phyloP scores from a whole-genome alignment of 2,329 filamentous ascomycete species.

The Aplosporella prunicola region DNA sequence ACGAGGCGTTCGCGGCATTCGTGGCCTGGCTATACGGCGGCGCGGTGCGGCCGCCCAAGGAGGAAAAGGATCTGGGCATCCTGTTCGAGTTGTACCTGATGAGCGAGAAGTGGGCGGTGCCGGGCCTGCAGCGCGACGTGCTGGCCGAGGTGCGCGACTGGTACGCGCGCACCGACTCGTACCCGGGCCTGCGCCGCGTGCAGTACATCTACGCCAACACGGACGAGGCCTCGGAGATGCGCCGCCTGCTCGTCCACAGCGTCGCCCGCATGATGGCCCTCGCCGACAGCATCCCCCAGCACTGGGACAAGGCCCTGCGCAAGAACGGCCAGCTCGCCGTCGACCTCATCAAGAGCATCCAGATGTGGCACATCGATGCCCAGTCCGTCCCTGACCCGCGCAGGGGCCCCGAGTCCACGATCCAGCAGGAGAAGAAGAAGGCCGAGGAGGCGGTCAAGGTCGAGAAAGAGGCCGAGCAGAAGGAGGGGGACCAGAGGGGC shows the following conservation, averaged over 20 bases:
- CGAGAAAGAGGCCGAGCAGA: slow-evolving; percentile 18
- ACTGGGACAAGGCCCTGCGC: slow-evolving; percentile 46
- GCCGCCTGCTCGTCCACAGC: slow-evolving; percentile 39
- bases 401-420: slow-evolving; percentile 32
- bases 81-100: slow-evolving; percentile 48
- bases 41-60: slow-evolving; percentile 36
- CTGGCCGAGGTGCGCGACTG: slow-evolving; percentile 41
- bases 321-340: slow-evolving; percentile 48
- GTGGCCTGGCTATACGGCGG: slow-evolving; percentile 46
- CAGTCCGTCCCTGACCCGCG: slow-evolving; percentile 41
- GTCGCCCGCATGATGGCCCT: slow-evolving; percentile 44
- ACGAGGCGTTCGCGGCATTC: slow-evolving; percentile 42
- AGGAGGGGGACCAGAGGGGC: slow-evolving; percentile 12
- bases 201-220: slow-evolving; percentile 46
- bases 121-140: slow-evolving; percentile 38
- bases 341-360: slow-evolving; percentile 45
- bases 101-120: slow-evolving; percentile 44
- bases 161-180: slow-evolving; percentile 44
- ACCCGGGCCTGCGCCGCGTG: slow-evolving; percentile 43
- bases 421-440: slow-evolving; percentile 16
- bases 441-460: slow-evolving; percentile 21
- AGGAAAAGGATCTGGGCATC: slow-evolving; percentile 41
- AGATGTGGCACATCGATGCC: slow-evolving; percentile 44
- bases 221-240: slow-evolving; percentile 37
- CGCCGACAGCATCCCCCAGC: slow-evolving; percentile 38